These are phyloP conservation scores for Umbelopsis sp. DNA, from an alignment of 192 early-diverging fungal species.

Conservation along the genomic window DNA sequence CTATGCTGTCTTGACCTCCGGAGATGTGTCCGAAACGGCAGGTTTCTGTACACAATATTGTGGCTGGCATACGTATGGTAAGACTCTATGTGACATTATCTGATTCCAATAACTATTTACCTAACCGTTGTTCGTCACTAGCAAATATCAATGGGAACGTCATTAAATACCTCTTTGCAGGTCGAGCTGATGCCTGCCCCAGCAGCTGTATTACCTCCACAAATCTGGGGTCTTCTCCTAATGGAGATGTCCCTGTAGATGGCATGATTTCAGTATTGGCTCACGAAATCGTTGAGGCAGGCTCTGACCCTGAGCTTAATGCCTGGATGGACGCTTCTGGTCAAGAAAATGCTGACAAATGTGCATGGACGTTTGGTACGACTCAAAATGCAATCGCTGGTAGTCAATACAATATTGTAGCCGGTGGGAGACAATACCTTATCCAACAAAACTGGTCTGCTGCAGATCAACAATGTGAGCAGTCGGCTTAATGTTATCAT, in stretches of 20 bases:
- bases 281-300: slow-evolving; percentile 33
- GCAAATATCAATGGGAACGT: slow-evolving; percentile 1
- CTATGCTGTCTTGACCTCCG: slow-evolving; percentile 20
- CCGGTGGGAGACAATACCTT: slow-evolving; percentile 29
- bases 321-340: slow-evolving; percentile 30
- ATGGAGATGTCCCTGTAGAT: slow-evolving; percentile 37
- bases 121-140: no score
- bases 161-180: slow-evolving; percentile 21
- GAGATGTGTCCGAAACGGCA: slow-evolving; percentile 6
- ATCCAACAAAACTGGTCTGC: slow-evolving; percentile 40
- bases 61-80: slow-evolving; percentile 17
- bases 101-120: neutral
- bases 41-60: slow-evolving; percentile 21
- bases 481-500: slow-evolving; percentile 9
- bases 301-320: slow-evolving; percentile 34
- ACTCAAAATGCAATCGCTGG: slow-evolving; percentile 16
- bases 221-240: slow-evolving; percentile 22
- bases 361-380: slow-evolving; percentile 27
- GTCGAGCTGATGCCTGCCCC: slow-evolving; percentile 2
- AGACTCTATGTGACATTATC: neutral
- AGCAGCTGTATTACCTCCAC: neutral
- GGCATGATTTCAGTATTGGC: slow-evolving; percentile 40
- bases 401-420: slow-evolving; percentile 28
- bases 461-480: slow-evolving; percentile 5
- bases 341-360: slow-evolving; percentile 39